Conservation (phyloP, 2,329 filamentous ascomycete genomes). For the Sordariomycetes sp. region DNA sequence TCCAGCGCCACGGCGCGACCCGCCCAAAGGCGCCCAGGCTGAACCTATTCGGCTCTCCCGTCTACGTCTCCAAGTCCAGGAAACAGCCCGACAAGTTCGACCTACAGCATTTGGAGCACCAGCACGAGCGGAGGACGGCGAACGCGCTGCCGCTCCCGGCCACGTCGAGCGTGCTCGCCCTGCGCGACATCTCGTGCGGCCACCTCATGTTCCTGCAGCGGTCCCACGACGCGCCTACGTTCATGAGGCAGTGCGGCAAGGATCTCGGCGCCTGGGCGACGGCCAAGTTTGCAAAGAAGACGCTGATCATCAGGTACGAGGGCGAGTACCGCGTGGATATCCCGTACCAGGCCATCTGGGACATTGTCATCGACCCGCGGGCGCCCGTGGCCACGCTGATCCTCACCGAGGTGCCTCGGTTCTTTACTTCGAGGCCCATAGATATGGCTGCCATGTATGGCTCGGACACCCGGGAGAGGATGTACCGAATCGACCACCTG, state of each 20-base stretch:
- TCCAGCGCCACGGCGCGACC: conserved; percentile 12
- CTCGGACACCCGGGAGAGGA: background rate
- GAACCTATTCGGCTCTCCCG: conserved; percentile 14
- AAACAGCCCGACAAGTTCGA: conserved; percentile 14
- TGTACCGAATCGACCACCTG: background rate
- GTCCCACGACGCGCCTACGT: conserved; percentile 22
- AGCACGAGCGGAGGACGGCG: conserved; percentile 6
- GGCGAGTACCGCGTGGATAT: conserved; percentile 29
- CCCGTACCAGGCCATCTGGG: conserved; percentile 34
- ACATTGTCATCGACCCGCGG: conserved; percentile 24
- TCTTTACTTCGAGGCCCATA: conserved; percentile 23
- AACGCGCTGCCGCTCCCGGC: conserved; percentile 11
- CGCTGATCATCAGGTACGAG: conserved; percentile 26
- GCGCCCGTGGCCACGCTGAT: conserved; percentile 34
- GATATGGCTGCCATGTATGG: background rate
- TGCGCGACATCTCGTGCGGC: conserved; percentile 28
- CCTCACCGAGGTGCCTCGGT: conserved; percentile 37
- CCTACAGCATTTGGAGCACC: conserved; percentile 17
- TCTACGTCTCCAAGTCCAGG: conserved; percentile 22
- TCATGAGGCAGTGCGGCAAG: conserved; percentile 26
- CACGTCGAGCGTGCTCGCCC: conserved; percentile 8
- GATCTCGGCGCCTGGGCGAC: conserved; percentile 17
- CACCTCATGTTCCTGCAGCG: conserved; percentile 29
- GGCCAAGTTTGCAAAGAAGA: conserved; percentile 30
- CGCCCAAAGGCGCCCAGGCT: conserved; percentile 15